A percentile compares a stretch with the other conserved stretches of the same genome.
phyloP scores from a whole-genome alignment of 345 rosid species.

The Psidium friedrichsthalianum region DNA sequence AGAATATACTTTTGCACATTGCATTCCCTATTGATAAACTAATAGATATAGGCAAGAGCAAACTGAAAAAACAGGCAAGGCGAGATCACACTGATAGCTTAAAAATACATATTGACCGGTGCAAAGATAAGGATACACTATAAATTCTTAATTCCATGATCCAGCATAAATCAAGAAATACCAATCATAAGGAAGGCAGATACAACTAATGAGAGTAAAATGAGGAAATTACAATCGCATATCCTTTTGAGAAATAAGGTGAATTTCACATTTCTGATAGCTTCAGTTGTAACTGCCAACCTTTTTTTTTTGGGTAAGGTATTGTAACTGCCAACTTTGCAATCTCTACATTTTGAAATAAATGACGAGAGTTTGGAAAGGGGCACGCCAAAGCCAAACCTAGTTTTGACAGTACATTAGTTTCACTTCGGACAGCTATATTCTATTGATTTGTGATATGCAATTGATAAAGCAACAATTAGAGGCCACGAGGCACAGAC shows the following conservation, averaged over 20 bases:
- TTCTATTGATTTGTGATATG: not conserved
- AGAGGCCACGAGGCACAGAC: not conserved
- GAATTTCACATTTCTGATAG: not conserved
- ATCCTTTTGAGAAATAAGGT: not conserved
- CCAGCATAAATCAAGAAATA: not conserved
- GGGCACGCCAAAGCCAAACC: not conserved
- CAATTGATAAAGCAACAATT: not conserved
- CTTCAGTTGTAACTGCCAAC: not conserved
- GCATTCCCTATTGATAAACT: not conserved
- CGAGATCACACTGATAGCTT: not conserved
- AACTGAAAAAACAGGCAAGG: not conserved
- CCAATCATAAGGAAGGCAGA: not conserved
- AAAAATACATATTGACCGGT: not conserved
- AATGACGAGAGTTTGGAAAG: not conserved
- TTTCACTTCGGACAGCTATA: not conserved
- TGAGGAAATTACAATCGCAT: not conserved
- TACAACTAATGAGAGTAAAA: not conserved
- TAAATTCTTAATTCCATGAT: not conserved
- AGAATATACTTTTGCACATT: not conserved
- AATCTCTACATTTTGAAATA: not conserved
- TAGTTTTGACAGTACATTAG: not conserved
- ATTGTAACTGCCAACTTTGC: not conserved
- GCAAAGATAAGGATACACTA: not conserved
- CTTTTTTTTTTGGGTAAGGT: too few species aligned
- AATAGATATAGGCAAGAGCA: not conserved